Percentiles rank a stretch among this genome's conserved stretches.
These are phyloP conservation scores for Podospora conica DNA, from an alignment of 495 filamentous ascomycete genomes.

Conservation along the genomic window DNA sequence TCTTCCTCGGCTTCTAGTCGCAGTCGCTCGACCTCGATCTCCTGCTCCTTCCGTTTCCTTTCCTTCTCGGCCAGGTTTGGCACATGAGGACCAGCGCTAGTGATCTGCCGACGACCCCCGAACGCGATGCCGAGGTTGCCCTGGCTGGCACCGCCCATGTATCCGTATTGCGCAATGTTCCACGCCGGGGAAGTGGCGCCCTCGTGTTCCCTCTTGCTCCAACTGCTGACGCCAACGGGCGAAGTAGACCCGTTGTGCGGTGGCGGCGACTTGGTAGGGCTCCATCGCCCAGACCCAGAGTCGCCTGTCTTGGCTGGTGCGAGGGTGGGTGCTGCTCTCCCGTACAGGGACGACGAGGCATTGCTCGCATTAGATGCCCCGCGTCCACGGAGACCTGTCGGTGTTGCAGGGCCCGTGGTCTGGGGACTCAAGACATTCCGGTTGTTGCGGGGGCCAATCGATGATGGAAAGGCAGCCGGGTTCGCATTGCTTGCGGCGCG, in stretches of 20 bases:
- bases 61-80: conserved; percentile 60
- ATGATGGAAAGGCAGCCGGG: conserved; percentile 62
- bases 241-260: conserved; percentile 32
- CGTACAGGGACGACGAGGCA: conserved; percentile 50
- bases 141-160: conserved; percentile 96
- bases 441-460: conserved; percentile 63
- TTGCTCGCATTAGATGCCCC: conserved; percentile 66
- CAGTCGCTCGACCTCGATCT: conserved; percentile 52
- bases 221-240: conserved; percentile 62
- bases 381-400: conserved; percentile 47
- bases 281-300: conserved; percentile 50
- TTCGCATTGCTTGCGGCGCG: conserved; percentile 73
- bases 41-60: conserved; percentile 45
- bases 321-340: conserved; percentile 32
- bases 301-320: conserved; percentile 43
- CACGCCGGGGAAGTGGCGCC: conserved; percentile 79
- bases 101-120: conserved; percentile 88
- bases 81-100: conserved; percentile 68
- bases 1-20: conserved; percentile 60
- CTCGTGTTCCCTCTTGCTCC: conserved; percentile 83
- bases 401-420: conserved; percentile 51
- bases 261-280: conserved; percentile 55
- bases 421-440: conserved; percentile 62
- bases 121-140: conserved; percentile 91
- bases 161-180: conserved; percentile 98